phyloP scores from a whole-genome alignment of 2,329 filamentous ascomycete species.

The Ceratocystis destructans region DNA sequence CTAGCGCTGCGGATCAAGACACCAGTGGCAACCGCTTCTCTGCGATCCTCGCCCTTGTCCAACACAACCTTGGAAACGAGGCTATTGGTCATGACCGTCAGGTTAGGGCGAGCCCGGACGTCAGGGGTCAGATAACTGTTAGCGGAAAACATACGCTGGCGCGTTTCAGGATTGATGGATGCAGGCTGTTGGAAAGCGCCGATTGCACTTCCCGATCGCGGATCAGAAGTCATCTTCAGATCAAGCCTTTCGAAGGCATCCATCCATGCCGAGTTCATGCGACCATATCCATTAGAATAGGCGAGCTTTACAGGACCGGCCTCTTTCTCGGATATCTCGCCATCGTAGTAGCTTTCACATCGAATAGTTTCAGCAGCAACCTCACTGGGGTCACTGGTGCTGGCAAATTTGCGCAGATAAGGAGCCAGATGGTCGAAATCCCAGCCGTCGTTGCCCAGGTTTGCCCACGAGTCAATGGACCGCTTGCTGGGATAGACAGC shows the following conservation, averaged over 20 bases:
- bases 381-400: slow-evolving; percentile 24
- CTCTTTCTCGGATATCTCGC: slow-evolving; percentile 25
- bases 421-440: slow-evolving; percentile 24
- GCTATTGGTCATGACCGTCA: slow-evolving; percentile 27
- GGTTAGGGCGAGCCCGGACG: slow-evolving; percentile 21
- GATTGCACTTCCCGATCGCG: slow-evolving; percentile 24
- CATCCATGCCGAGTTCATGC: slow-evolving; percentile 28
- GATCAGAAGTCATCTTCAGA: slow-evolving; percentile 26
- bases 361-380: slow-evolving; percentile 24
- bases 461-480: slow-evolving; percentile 22
- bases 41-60: slow-evolving; percentile 20
- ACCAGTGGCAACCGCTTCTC: slow-evolving; percentile 26
- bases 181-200: slow-evolving; percentile 27
- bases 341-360: slow-evolving; percentile 26
- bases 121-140: slow-evolving; percentile 27
- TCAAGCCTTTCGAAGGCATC: slow-evolving; percentile 27
- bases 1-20: slow-evolving; percentile 22
- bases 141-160: slow-evolving; percentile 26
- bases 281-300: slow-evolving; percentile 22
- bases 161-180: slow-evolving; percentile 25
- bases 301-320: slow-evolving; percentile 20
- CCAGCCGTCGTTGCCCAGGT: slow-evolving; percentile 24
- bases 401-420: slow-evolving; percentile 28
- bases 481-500: slow-evolving; percentile 15
- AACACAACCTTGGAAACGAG: slow-evolving; percentile 27